Evolutionary conservation across 108 stramenopile genomes (phyloP).

Genomic region (Discostella pseudostelligera): DNA sequence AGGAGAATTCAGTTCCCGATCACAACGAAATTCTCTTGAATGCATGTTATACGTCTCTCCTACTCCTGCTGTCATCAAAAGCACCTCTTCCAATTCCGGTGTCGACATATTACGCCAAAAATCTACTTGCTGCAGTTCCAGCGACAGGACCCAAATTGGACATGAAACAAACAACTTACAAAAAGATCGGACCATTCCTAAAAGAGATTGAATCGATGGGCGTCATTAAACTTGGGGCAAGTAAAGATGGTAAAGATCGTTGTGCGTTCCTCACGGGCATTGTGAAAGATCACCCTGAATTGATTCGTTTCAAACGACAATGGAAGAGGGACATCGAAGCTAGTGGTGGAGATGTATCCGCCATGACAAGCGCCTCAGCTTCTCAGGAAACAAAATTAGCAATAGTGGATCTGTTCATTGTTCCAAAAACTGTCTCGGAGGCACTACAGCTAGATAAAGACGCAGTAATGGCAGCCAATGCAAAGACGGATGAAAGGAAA

Average conservation of each 20-base stretch:
- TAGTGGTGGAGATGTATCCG: slow-evolving; percentile 12
- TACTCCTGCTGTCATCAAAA: slow-evolving; percentile 44
- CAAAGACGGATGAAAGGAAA: slow-evolving; percentile 69
- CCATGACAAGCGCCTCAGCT: slow-evolving; percentile 8
- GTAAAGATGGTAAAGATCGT: slow-evolving; percentile 57
- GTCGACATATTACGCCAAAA: slow-evolving; percentile 70
- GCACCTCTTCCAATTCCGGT: slow-evolving; percentile 66
- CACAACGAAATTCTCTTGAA: slow-evolving; percentile 48
- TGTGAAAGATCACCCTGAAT: slow-evolving; percentile 49
- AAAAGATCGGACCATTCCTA: slow-evolving; percentile 78
- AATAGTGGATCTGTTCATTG: slow-evolving; percentile 59
- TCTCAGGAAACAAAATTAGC: slow-evolving; percentile 48
- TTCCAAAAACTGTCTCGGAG: slow-evolving; percentile 57
- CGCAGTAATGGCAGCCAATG: slow-evolving; percentile 72
- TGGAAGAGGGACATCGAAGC: slow-evolving; percentile 37
- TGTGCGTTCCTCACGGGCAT: slow-evolving; percentile 54
- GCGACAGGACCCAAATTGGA: slow-evolving; percentile 50
- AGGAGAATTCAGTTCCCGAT: slow-evolving; percentile 22
- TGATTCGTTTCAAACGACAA: slow-evolving; percentile 31
- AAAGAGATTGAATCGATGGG: slow-evolving; percentile 54
- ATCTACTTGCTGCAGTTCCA: slow-evolving; percentile 53
- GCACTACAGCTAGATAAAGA: slow-evolving; percentile 56
- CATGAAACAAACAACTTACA: slow-evolving; percentile 69
- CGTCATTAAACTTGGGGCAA: slow-evolving; percentile 56
- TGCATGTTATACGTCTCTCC: slow-evolving; percentile 48